phyloP scores from a whole-genome alignment of 1,139 yeast species.

The Yamadazyma epiphylla region DNA sequence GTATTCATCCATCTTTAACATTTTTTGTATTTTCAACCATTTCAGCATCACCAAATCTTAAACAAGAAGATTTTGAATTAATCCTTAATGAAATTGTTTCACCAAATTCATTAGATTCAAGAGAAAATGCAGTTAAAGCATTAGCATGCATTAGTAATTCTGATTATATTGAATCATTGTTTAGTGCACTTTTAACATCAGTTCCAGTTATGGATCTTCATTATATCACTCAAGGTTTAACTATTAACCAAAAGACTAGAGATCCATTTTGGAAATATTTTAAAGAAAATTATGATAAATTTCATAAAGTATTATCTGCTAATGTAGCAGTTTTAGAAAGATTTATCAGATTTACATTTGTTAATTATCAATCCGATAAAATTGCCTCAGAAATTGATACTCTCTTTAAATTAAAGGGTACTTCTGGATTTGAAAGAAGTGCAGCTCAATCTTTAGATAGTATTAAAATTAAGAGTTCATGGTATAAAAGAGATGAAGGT shows the following conservation, averaged over 20 bases:
- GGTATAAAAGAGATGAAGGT: slow-evolving; percentile 38
- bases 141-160: slow-evolving; percentile 52
- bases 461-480: slow-evolving; percentile 43
- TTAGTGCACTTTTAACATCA: slow-evolving; percentile 38
- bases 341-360: slow-evolving; percentile 51
- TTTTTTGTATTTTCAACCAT: slow-evolving; percentile 50
- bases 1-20: slow-evolving; percentile 54
- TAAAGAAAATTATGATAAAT: slow-evolving; percentile 47
- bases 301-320: slow-evolving; percentile 46
- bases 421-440: slow-evolving; percentile 59
- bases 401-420: slow-evolving; percentile 55
- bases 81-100: slow-evolving; percentile 47
- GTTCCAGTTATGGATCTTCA: slow-evolving; percentile 74
- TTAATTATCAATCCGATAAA: slow-evolving; percentile 41
- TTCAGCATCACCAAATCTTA: slow-evolving; percentile 37
- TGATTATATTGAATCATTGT: slow-evolving; percentile 31
- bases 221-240: slow-evolving; percentile 50
- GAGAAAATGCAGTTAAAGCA: slow-evolving; percentile 61
- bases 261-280: slow-evolving; percentile 53
- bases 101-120: slow-evolving; percentile 64
- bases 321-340: slow-evolving; percentile 65
- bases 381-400: slow-evolving; percentile 40
- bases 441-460: slow-evolving; percentile 53
- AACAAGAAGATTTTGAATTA: slow-evolving; percentile 41
- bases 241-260: slow-evolving; percentile 49